Evolutionary conservation across 371 early-diverging fungal genomes (phyloP), one percentile per base, ranked within the genome.

Genomic region (Chytridium lagenaria): DNA sequence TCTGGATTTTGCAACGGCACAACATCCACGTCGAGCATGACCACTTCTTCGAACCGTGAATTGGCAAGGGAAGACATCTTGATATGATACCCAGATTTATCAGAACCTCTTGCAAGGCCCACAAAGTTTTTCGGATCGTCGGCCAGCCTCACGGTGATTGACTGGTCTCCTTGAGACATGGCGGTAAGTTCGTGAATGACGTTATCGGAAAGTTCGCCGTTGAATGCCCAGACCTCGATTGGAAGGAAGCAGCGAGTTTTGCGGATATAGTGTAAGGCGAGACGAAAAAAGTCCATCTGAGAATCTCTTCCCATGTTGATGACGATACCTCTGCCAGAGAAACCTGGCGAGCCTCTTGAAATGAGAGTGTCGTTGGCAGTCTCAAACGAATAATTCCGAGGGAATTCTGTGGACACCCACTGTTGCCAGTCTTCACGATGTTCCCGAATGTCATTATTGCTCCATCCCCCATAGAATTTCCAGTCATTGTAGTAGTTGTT

Each of bases 21-120:
- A 64, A 87, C 86, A 67, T 89, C 89, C n/a, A 85, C 83, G 68
- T 89, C 89, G 12, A 89, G 67, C 51, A 86, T 87, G n/a, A 89
- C 44, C 0, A 87, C 74, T 34, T 88, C 76, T 61, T 81, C 70
- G 64, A 86, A 87, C 22, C 71, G 65, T 3, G 84, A 80, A 50
- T 84, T 79, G 51, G 87, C 76, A 33, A 87, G 76, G 7, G 88
- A 84, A 22, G 81, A 83, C 2, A 84, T 81, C 68, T 88, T 88
- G 50, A 85, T 15, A 26, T 55, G 55, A 26, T 15, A 55, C 16
- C 16, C 55, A 16, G 44, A 7, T 19, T 44, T 44, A 19, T 12
- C 44, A 19, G 44, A 12, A 19, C 44, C 55, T 28, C 55, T 55
- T 5, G 16, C 10, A 10, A 55, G 19, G 16, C 7, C 7, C 55